Evolutionary conservation across 768 basidiomycete species (phyloP).

Genomic region (Daedaleopsis nitida): DNA sequence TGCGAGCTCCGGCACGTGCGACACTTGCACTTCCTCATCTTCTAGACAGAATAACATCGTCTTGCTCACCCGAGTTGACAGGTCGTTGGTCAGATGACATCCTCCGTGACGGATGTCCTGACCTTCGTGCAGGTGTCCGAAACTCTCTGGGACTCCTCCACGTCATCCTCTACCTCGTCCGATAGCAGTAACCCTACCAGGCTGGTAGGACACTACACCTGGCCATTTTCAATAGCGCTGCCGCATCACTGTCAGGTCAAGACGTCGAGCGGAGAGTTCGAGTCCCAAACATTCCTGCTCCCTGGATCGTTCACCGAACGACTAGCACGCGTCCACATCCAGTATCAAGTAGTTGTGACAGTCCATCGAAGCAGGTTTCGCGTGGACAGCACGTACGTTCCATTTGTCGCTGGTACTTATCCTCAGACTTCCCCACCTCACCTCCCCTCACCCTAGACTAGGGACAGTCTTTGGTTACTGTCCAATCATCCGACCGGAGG

Average conservation of each 20-base stretch:
- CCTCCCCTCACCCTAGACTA: conserved; percentile 14
- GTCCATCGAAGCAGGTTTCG: conserved; percentile 23
- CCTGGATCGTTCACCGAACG: conserved; percentile 27
- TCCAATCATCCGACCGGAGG: conserved; percentile 21
- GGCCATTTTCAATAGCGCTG: conserved; percentile 24
- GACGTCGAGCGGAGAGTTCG: not conserved
- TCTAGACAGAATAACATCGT: not conserved
- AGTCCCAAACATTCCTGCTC: conserved; percentile 13
- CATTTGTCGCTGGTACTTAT: not conserved
- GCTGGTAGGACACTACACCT: conserved; percentile 18
- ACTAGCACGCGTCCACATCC: conserved; percentile 21
- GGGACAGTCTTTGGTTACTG: conserved; percentile 23
- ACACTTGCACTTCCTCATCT: not conserved
- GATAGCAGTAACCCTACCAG: conserved; percentile 2
- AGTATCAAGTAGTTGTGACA: conserved; percentile 24
- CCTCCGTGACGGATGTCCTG: conserved; percentile 15
- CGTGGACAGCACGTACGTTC: conserved; percentile 22
- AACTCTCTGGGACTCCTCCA: conserved; percentile 13
- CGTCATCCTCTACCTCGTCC: not conserved
- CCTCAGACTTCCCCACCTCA: too few relatives aligned
- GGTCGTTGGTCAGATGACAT: conserved; percentile 16
- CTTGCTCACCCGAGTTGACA: not conserved
- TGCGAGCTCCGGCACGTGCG: not conserved
- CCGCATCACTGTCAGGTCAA: conserved; percentile 16
- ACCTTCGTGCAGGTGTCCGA: conserved; percentile 12